Conservation (phyloP, 1,284 basidiomycete species). For the Takashimella tepidaria region DNA sequence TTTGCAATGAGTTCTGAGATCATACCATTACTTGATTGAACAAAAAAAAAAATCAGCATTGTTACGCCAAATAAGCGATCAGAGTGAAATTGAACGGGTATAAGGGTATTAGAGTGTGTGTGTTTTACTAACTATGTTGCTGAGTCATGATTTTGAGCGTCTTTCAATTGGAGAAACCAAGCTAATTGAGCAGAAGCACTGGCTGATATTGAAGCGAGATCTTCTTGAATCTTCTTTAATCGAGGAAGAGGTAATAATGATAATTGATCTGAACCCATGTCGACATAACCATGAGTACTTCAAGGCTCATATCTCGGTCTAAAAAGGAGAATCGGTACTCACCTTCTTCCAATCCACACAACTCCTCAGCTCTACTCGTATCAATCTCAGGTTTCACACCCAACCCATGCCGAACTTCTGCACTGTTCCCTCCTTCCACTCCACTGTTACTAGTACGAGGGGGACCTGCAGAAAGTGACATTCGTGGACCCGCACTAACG, state of each 20-base stretch:
- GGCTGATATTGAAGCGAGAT: slow-evolving; percentile 64
- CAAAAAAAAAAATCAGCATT: slow-evolving; percentile 8
- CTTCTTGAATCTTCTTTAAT: slow-evolving; percentile 61
- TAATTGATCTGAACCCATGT: slow-evolving; percentile 57
- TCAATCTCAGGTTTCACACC: slow-evolving; percentile 69
- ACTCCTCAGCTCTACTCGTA: slow-evolving; percentile 57
- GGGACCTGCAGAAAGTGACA: slow-evolving; percentile 45
- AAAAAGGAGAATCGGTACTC: slow-evolving; percentile 29
- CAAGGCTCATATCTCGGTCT: no score
- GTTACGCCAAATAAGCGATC: background rate
- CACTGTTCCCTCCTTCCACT: slow-evolving; percentile 10
- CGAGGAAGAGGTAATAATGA: slow-evolving; percentile 62
- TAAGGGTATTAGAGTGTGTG: background rate
- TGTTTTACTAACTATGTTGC: slow-evolving; percentile 38
- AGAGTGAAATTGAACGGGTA: background rate
- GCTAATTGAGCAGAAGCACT: slow-evolving; percentile 68
- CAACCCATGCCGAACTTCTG: slow-evolving; percentile 52
- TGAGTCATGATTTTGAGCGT: slow-evolving; percentile 72
- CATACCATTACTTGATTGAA: slow-evolving; percentile 48
- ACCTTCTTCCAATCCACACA: slow-evolving; percentile 68
- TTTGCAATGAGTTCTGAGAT: slow-evolving; percentile 48
- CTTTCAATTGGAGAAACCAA: slow-evolving; percentile 72
- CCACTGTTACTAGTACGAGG: slow-evolving; percentile 2
- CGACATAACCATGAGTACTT: no score
- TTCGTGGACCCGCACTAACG: slow-evolving; percentile 56